Conservation (phyloP, 129 eudicot genomes). For the Silybum marianum region DNA sequence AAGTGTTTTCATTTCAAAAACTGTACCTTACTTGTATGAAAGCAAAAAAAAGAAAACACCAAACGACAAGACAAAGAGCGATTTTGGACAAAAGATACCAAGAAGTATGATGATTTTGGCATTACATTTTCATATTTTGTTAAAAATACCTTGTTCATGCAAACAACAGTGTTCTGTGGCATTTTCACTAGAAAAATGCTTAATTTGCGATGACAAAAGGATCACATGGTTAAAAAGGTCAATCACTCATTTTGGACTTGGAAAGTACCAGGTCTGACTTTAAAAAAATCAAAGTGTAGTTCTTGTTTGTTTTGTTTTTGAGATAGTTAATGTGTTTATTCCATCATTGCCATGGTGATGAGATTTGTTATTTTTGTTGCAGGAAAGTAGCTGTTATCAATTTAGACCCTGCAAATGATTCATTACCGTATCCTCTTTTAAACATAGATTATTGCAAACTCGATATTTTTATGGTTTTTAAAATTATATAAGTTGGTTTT, state of each 20-base stretch:
- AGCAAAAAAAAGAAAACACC: background rate
- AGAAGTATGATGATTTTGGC: background rate
- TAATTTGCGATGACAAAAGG: background rate
- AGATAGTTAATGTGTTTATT: background rate
- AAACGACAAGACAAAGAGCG: background rate
- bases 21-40: background rate
- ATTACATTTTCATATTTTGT: background rate
- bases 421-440: slow-evolving; percentile 78
- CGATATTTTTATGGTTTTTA: background rate
- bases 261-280: background rate
- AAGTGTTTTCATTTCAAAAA: background rate
- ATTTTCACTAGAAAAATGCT: background rate
- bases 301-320: background rate
- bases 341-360: slow-evolving; percentile 9
- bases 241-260: background rate
- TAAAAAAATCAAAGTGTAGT: background rate
- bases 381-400: slow-evolving; percentile 92
- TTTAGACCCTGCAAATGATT: slow-evolving; percentile 94
- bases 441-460: background rate
- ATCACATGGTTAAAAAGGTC: background rate
- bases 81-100: background rate
- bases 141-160: background rate
- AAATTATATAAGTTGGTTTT: background rate
- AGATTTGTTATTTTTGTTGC: slow-evolving; percentile 31
- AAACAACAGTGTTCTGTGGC: background rate